Percentiles rank a stretch among this genome's conserved stretches.
These are phyloP conservation scores for Puccinia polysora DNA, from an alignment of 1,284 basidiomycete genomes.

Conservation along the genomic window DNA sequence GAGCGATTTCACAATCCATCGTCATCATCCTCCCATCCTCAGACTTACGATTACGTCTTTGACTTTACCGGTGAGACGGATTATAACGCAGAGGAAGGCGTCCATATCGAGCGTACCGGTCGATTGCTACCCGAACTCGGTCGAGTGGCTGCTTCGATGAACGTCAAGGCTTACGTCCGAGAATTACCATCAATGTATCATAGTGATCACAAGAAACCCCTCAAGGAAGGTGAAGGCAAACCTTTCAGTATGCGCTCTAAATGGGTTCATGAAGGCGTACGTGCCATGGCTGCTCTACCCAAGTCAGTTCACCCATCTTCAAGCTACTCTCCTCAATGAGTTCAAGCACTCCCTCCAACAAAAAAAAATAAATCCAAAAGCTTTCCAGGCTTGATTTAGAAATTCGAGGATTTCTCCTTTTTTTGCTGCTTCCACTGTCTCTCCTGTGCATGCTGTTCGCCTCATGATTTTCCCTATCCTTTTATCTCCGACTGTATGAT, in stretches of 20 bases:
- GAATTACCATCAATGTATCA: slow-evolving; percentile 40
- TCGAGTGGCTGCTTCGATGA: slow-evolving; percentile 17
- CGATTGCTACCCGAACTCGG: slow-evolving; percentile 37
- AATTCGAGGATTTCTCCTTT: too few relatives aligned
- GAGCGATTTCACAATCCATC: slow-evolving; percentile 6
- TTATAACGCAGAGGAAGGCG: slow-evolving; percentile 43
- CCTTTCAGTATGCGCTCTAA: slow-evolving; percentile 42
- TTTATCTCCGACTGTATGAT: neutral
- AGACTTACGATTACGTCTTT: slow-evolving; percentile 44
- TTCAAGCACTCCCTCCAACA: too few relatives aligned
- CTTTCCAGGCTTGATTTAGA: too few relatives aligned
- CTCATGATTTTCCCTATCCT: neutral
- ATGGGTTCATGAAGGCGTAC: slow-evolving; percentile 44
- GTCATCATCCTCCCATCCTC: neutral
- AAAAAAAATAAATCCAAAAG: neutral
- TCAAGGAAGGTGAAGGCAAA: slow-evolving; percentile 44
- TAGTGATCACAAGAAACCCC: slow-evolving; percentile 42
- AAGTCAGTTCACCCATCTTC: slow-evolving; percentile 27
- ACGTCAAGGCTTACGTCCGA: slow-evolving; percentile 41
- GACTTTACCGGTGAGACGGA: slow-evolving; percentile 43
- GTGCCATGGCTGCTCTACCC: slow-evolving; percentile 41
- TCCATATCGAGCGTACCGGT: slow-evolving; percentile 42
- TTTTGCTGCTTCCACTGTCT: neutral
- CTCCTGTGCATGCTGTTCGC: neutral
- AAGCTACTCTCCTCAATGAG: too few relatives aligned